Conservation (phyloP, 2,329 filamentous ascomycete species). For the Penicillium freii region DNA sequence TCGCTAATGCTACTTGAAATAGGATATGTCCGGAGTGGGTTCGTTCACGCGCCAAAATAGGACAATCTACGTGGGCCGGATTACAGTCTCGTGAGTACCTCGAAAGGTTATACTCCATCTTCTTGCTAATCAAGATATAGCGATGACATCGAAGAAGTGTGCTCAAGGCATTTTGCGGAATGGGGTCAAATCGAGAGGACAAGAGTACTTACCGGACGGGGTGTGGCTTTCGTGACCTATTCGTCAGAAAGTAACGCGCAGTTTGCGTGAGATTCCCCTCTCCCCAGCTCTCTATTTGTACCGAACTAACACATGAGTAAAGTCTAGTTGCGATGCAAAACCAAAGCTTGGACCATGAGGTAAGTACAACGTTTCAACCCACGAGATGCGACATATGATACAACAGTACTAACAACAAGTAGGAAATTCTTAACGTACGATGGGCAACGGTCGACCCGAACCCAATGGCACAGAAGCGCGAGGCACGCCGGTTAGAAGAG, state of each 20-base stretch:
- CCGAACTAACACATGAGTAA: not conserved
- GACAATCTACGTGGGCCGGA: slow-evolving; percentile 88
- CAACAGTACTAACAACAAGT: not conserved
- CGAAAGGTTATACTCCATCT: not conserved
- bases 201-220: slow-evolving; percentile 81
- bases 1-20: not conserved
- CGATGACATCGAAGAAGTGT: slow-evolving; percentile 92
- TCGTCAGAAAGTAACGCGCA: slow-evolving; percentile 80
- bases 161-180: slow-evolving; percentile 91
- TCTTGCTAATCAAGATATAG: slow-evolving; percentile 43
- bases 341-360: slow-evolving; percentile 78
- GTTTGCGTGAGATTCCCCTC: slow-evolving; percentile 60
- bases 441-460: slow-evolving; percentile 98
- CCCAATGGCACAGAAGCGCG: slow-evolving; percentile 87
- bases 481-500: slow-evolving; percentile 85
- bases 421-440: slow-evolving; percentile 88
- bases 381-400: not conserved
- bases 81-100: slow-evolving; percentile 1
- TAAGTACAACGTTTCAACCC: not conserved
- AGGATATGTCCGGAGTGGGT: slow-evolving; percentile 84
- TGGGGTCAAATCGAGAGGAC: slow-evolving; percentile 86
- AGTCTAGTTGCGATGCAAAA: slow-evolving; percentile 88
- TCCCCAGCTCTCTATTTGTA: not conserved
- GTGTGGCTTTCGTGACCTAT: slow-evolving; percentile 90
- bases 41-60: slow-evolving; percentile 88